Evolutionary conservation across 176 grass and related monocot species (phyloP).

Genomic region (Paspalum vaginatum): DNA sequence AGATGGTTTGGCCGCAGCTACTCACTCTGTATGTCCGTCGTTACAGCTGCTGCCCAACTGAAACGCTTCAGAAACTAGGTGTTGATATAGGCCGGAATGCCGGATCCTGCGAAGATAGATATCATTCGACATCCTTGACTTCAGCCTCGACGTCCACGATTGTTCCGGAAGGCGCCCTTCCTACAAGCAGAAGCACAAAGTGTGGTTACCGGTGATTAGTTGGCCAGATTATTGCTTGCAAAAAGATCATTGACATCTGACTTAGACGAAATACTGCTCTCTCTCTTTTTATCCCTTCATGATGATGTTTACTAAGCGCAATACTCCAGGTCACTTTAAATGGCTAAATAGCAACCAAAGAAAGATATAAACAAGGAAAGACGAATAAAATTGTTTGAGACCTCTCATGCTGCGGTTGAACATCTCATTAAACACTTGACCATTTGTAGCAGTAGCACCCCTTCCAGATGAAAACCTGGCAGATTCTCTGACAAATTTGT

Average conservation of each 20-base stretch:
- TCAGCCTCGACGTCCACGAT: slow-evolving; percentile 77
- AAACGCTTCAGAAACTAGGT: too few relatives aligned
- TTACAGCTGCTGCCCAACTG: too few relatives aligned
- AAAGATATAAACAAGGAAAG: background rate
- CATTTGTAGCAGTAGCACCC: slow-evolving; percentile 27
- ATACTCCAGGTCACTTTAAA: background rate
- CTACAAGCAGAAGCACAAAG: slow-evolving; percentile 25
- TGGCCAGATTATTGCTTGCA: background rate
- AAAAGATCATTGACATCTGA: background rate
- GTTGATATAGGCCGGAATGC: too few relatives aligned
- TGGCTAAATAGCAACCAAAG: background rate
- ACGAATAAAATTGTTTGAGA: background rate
- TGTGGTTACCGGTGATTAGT: background rate
- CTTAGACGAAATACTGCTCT: background rate
- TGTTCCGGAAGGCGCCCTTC: slow-evolving; percentile 42
- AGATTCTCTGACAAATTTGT: slow-evolving; percentile 68
- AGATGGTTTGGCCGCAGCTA: too few relatives aligned
- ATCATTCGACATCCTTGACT: slow-evolving; percentile 73
- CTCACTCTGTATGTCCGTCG: too few relatives aligned
- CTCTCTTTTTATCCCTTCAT: background rate
- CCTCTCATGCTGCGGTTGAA: slow-evolving; percentile 51
- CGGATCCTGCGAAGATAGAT: background rate
- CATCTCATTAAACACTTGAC: slow-evolving; percentile 47
- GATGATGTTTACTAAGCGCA: background rate
- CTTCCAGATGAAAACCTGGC: slow-evolving; percentile 65